phyloP scores from a whole-genome alignment of 2,329 filamentous ascomycete genomes.

The Colletotrichum sp. region DNA sequence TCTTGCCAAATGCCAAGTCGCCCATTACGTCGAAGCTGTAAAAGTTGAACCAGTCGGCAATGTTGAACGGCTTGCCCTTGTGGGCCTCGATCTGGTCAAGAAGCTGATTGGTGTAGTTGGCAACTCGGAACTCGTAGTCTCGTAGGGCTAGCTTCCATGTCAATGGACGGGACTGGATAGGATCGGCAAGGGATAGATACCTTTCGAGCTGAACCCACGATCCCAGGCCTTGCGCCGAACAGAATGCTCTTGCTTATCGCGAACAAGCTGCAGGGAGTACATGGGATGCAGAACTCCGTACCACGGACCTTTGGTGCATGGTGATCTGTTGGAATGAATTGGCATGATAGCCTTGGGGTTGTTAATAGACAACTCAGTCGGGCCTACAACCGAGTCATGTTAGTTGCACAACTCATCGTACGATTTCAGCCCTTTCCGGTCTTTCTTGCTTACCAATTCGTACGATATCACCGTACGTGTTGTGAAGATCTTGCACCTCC shows the following conservation, averaged over 20 bases:
- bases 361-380: conserved; percentile 35
- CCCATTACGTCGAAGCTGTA: conserved; percentile 47
- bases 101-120: conserved; percentile 27
- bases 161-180: not conserved
- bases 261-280: conserved; percentile 32
- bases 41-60: conserved; percentile 37
- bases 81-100: conserved; percentile 26
- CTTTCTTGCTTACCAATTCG: conserved; percentile 25
- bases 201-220: conserved; percentile 33
- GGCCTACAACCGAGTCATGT: conserved; percentile 24
- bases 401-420: not conserved
- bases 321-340: conserved; percentile 32
- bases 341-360: conserved; percentile 29
- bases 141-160: conserved; percentile 14
- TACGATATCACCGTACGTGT: conserved; percentile 34
- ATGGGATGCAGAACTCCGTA: conserved; percentile 35
- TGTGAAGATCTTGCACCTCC: conserved; percentile 31
- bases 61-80: conserved; percentile 29
- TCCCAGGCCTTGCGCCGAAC: conserved; percentile 38
- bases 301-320: conserved; percentile 36
- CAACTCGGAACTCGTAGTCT: conserved; percentile 33
- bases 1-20: conserved; percentile 42
- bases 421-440: not conserved
- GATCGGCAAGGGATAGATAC: not conserved
- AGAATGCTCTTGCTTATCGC: conserved; percentile 34